Base-by-base conservation (phyloP, 805 yeast species). In the Metschnikowia continentalis region DNA sequence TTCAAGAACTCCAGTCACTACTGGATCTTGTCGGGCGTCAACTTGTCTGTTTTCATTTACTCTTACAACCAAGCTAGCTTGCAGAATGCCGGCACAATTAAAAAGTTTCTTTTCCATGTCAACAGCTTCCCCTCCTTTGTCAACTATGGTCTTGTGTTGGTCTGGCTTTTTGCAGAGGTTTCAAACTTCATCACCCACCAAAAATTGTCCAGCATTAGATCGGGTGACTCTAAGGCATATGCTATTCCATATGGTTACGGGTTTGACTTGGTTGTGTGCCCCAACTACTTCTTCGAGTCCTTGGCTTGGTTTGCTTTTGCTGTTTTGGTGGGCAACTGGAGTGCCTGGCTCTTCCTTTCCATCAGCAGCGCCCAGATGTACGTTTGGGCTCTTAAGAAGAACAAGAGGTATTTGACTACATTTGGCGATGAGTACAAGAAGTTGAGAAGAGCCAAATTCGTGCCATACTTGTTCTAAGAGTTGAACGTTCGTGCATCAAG, bases 1-100 rank as follows among this genome's bases (percentile, higher is more conserved):
- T 88, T 92, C 78, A 90, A 91, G 71, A 94, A 94, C 73, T 84
- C 90, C 37, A 75, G 80, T 57, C 97, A 94, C 68, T 94, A 94
- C 71, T 92, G 97, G 97, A 67, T 88, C n/a, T 73, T 92, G 57
- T 86, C 90, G 49, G 97, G 98, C 66, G 76, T 66, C 26, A 57
- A 64, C 53, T 68, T 82, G 53, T 79, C 83, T 3, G 71, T 69
- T 55, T 82, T 80, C 57, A 66, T 76, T 26, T 82, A 80, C 58
- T 45, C 71, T 57, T 56, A 55, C 14, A 50, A 55, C 37, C 47
- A 46, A 22, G 47, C 56, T 17, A 37, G 52, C 22, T 49, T 54
- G 50, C 35, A 40, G 48, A 53, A 45, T 59, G 40, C 62, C 54
- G 41, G 57, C 6, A 45, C 61, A 13, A 37, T 67, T 17, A 60